Percentiles rank a stretch among this genome's conserved stretches.
These are phyloP conservation scores for Alternaria metachromatica DNA, from an alignment of 2,329 filamentous ascomycete genomes.

Conservation along the genomic window DNA sequence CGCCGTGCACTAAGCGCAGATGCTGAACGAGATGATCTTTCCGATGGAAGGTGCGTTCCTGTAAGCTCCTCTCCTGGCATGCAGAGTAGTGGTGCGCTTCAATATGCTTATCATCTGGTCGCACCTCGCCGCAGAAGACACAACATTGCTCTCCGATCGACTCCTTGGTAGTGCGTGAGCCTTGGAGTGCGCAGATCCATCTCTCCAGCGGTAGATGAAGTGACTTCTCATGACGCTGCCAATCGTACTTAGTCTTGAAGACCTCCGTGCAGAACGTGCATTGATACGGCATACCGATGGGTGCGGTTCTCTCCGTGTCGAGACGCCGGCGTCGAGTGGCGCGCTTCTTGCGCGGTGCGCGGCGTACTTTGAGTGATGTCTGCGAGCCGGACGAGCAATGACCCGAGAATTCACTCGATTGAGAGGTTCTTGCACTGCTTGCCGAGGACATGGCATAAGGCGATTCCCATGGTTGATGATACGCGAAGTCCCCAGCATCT, in stretches of 20 bases:
- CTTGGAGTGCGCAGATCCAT: constrained; percentile 33
- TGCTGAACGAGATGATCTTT: constrained; percentile 41
- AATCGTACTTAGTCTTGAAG: constrained; percentile 41
- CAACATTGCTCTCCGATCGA: constrained; percentile 25
- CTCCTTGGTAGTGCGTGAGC: constrained; percentile 12
- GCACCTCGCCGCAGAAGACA: constrained; percentile 25
- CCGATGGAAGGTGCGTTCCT: constrained; percentile 35
- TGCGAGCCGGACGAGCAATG: constrained; percentile 25
- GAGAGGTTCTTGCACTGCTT: constrained; percentile 33
- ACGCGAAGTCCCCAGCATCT: background rate
- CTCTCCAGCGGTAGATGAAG: constrained; percentile 36
- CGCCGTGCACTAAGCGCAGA: constrained; percentile 31
- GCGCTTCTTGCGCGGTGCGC: constrained; percentile 19
- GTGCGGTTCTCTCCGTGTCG: constrained; percentile 11
- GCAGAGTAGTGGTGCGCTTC: constrained; percentile 27
- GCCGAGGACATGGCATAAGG: constrained; percentile 25
- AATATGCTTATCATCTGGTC: constrained; percentile 23
- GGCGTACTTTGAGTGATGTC: constrained; percentile 18
- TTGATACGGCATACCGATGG: constrained; percentile 28
- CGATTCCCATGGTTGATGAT: constrained; percentile 18
- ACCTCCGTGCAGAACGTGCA: constrained; percentile 42
- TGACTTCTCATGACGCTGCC: constrained; percentile 40
- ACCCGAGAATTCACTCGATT: constrained; percentile 29
- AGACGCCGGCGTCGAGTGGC: constrained; percentile 13
- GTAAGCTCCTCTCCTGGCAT: constrained; percentile 28